These are phyloP conservation scores for Pseudogymnoascus sp. DNA, from an alignment of 2,329 filamentous ascomycete species.

Conservation along the genomic window DNA sequence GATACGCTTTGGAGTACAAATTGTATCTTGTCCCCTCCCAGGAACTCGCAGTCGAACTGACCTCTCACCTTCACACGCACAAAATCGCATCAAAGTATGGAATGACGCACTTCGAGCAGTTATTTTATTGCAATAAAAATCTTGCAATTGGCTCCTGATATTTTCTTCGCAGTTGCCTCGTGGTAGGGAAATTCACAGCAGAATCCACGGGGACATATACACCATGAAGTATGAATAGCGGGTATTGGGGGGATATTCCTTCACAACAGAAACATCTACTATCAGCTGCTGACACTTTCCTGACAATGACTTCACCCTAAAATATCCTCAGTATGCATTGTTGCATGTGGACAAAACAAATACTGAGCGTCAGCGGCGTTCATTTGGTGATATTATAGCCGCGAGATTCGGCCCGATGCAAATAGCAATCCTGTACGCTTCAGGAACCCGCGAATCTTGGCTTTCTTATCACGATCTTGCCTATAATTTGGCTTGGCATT, in stretches of 20 bases:
- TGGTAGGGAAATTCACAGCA: not conserved
- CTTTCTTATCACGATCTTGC: not conserved
- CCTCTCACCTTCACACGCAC: too few relatives aligned
- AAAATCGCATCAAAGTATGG: not conserved
- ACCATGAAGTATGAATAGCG: not conserved
- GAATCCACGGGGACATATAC: not conserved
- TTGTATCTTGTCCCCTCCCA: too few relatives aligned
- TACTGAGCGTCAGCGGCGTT: not conserved
- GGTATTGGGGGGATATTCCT: not conserved
- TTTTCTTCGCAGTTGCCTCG: not conserved
- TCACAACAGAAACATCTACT: not conserved
- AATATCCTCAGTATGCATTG: not conserved
- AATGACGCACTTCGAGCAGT: not conserved
- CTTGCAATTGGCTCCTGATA: too few relatives aligned
- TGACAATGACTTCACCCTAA: too few relatives aligned
- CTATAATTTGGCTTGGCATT: not conserved
- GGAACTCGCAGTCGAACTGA: too few relatives aligned
- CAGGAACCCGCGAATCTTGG: not conserved
- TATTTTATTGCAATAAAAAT: not conserved
- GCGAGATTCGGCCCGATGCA: not conserved
- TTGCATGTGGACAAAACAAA: not conserved
- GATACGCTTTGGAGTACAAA: too few relatives aligned
- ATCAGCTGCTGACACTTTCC: not conserved
- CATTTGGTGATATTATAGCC: not conserved
- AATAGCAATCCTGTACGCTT: not conserved